Evolutionary conservation across 192 early-diverging fungal genomes (phyloP).

Genomic region (Lunasporangiospora selenospora): DNA sequence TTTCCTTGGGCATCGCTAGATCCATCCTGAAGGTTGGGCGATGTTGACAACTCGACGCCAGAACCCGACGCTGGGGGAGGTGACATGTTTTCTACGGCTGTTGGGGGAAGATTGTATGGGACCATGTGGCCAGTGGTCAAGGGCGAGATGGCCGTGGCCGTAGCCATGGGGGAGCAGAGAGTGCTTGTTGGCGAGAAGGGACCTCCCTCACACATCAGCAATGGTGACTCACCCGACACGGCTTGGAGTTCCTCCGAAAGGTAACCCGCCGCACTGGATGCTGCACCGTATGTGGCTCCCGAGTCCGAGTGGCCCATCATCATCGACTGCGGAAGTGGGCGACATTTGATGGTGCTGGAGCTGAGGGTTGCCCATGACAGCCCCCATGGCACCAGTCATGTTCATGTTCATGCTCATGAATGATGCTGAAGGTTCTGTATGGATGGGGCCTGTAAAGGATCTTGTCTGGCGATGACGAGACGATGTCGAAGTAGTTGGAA

Average conservation of each 20-base stretch:
- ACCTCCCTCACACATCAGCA: conserved; percentile 35
- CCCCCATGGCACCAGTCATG: conserved; percentile 9
- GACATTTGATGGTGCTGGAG: conserved; percentile 8
- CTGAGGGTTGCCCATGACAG: conserved; percentile 2
- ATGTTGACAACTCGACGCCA: too few species aligned
- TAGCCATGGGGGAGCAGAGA: conserved; percentile 33
- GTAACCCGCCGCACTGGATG: conserved; percentile 10
- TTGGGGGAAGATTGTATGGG: conserved; percentile 32
- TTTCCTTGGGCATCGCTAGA: background rate
- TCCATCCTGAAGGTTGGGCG: background rate
- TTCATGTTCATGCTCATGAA: too few species aligned
- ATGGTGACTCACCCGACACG: conserved; percentile 14
- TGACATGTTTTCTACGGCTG: conserved; percentile 6
- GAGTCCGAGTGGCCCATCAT: background rate
- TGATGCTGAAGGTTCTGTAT: conserved; percentile 13
- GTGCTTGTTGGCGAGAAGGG: conserved; percentile 43
- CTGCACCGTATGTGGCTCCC: background rate
- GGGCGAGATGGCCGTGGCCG: conserved; percentile 5
- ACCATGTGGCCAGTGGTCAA: conserved; percentile 23
- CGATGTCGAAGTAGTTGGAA: too few species aligned
- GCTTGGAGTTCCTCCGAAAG: conserved; percentile 20
- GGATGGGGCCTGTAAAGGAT: conserved; percentile 37
- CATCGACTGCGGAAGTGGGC: conserved; percentile 2
- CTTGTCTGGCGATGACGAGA: conserved; percentile 45
- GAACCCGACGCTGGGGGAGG: background rate